Base-by-base conservation (phyloP, 306 rosid species). In the Prunus kanzakura region DNA sequence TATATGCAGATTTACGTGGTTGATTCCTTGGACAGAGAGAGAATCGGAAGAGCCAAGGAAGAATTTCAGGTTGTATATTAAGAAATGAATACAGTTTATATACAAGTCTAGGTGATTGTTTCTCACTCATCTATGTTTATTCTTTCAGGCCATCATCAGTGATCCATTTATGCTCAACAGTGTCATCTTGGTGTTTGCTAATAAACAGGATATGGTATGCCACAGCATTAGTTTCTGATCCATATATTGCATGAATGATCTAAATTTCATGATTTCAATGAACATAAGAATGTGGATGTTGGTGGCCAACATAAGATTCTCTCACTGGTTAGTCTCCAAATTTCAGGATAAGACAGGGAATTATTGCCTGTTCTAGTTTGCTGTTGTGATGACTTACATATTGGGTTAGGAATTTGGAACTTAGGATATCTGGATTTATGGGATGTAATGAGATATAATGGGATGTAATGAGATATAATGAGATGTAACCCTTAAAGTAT, bases 101-200 rank as follows among this genome's bases (percentile, higher is more conserved):
- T 66, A 69, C 76, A 70, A 46, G 54, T 49, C 57, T 57, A 46
- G 16, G 32, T 76, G 47, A 46, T 41, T 69, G 67, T 64, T 62
- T 82, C 69, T 74, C 54, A 80, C 69, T 71, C 82, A 55, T 69
- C 77, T 64, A 64, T 35, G 47, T 67, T 70, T 76, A 43, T 80
- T 71, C 51, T 75, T 86, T 87, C 97, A 94, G 98, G 87, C 95
- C 50, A 94, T 94, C 83, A 91, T 94, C 84, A 91, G 84, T 75
- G 98, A 94, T 76, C 98, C 98, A 2, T 94, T 94, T 81, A 94
- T 94, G 98, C 96, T 91, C 84, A 91, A 89, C 75, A 91, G 97
- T 84, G 93, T 89, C 85, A 90, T 94, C 81, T 85, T 94, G 91
- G 96, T 94, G 75, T 94, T 94, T 82, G 98, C 98, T 30, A 94